Conservation (phyloP, 2,329 filamentous ascomycete genomes). For the Stagonosporopsis tanaceti region DNA sequence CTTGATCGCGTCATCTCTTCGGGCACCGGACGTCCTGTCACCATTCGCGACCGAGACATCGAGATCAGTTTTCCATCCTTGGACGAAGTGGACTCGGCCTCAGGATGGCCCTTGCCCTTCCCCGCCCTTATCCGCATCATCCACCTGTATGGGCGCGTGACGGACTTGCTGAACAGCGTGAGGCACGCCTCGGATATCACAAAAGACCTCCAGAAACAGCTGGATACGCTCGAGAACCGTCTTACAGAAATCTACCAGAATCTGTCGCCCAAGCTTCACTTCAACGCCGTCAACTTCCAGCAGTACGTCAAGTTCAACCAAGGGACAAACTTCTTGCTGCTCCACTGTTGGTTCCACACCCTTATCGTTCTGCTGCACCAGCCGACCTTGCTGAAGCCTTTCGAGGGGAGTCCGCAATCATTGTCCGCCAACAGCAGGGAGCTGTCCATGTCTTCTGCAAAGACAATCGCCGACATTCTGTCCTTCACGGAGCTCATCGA, state of each 20-base stretch:
- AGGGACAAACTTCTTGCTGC: conserved; percentile 83
- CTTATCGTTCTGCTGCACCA: conserved; percentile 86
- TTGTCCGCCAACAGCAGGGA: conserved; percentile 83
- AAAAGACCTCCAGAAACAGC: conserved; percentile 72
- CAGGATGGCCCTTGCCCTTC: conserved; percentile 79
- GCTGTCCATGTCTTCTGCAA: conserved; percentile 84
- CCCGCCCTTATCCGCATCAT: conserved; percentile 84
- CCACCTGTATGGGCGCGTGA: conserved; percentile 83
- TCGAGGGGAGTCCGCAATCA: conserved; percentile 73
- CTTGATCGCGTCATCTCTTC: conserved; percentile 88
- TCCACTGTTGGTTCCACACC: conserved; percentile 90
- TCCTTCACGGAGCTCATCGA: conserved; percentile 87
- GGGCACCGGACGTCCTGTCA: conserved; percentile 84
- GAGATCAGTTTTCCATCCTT: conserved; percentile 74
- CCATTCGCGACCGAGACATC: conserved; percentile 83
- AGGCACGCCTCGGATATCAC: conserved; percentile 77
- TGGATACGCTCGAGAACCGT: conserved; percentile 81
- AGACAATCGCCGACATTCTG: conserved; percentile 88
- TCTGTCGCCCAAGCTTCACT: conserved; percentile 77
- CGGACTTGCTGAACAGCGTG: conserved; percentile 84
- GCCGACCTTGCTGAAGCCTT: conserved; percentile 80
- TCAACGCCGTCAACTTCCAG: conserved; percentile 87
- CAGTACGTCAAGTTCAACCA: conserved; percentile 81
- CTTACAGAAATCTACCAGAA: conserved; percentile 78
- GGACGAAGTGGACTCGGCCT: conserved; percentile 60